Percentiles rank a stretch among this genome's conserved stretches.
Evolutionary conservation across 2,329 filamentous ascomycete genomes (phyloP).

Genomic region (Colletotrichum sp.): DNA sequence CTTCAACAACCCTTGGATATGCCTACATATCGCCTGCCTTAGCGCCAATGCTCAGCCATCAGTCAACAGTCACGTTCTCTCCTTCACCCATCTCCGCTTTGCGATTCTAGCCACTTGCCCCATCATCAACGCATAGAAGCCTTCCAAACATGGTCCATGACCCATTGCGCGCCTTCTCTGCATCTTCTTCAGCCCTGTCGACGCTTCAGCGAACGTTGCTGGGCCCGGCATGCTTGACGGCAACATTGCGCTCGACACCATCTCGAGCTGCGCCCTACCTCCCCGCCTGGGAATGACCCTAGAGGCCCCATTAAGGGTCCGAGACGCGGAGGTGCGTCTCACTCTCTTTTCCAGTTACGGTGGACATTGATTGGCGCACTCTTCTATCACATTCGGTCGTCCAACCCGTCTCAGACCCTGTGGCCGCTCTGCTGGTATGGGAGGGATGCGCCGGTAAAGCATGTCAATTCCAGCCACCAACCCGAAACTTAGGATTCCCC

Average conservation of each 20-base stretch:
- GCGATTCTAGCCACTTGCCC: neutral
- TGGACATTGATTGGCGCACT: neutral
- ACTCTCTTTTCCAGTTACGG: neutral
- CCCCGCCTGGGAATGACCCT: neutral
- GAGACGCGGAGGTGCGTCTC: neutral
- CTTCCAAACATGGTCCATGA: neutral
- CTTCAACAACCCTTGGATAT: neutral
- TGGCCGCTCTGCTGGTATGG: neutral
- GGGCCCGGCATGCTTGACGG: neutral
- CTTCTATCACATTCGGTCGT: neutral
- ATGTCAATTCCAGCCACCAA: neutral
- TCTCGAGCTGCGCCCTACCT: neutral
- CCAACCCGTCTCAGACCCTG: neutral
- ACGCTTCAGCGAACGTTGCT: neutral
- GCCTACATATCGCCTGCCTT: constrained; percentile 10
- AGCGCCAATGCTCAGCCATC: constrained; percentile 15
- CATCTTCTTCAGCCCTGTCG: constrained; percentile 18
- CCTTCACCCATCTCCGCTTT: neutral
- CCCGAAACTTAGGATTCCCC: neutral
- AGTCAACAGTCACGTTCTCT: neutral
- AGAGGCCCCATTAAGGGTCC: neutral
- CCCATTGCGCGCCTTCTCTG: neutral
- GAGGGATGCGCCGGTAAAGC: neutral
- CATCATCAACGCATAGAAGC: neutral
- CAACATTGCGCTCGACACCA: neutral